Percentiles rank a stretch among this genome's conserved stretches.
These are phyloP conservation scores for Neurospora africana DNA, from an alignment of 495 filamentous ascomycete genomes.

Conservation along the genomic window DNA sequence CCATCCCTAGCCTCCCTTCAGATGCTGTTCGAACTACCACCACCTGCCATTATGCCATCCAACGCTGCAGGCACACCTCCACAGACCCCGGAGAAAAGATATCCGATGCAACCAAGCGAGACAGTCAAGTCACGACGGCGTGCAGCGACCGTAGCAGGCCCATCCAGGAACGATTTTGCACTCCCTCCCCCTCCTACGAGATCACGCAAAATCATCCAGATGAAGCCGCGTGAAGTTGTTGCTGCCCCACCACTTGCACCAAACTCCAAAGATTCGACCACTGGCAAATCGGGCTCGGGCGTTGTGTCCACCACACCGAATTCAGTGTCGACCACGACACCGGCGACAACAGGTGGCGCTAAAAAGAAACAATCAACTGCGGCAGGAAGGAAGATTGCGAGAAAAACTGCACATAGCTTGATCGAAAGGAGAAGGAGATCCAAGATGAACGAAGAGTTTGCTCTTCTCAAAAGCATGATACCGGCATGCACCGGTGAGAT, in stretches of 20 bases:
- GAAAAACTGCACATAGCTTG: conserved; percentile 92
- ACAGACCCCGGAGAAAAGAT: conserved; percentile 44
- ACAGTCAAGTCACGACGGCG: conserved; percentile 49
- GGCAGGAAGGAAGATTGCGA: conserved; percentile 80
- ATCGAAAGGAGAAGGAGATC: conserved; percentile 85
- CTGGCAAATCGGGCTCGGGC: neutral
- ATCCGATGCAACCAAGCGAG: conserved; percentile 41
- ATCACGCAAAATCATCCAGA: conserved; percentile 93
- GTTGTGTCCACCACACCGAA: conserved; percentile 4
- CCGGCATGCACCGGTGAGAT: conserved; percentile 89
- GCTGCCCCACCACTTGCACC: conserved; percentile 11
- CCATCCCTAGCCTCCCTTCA: conserved; percentile 41
- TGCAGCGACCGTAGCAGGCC: conserved; percentile 36
- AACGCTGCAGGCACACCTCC: conserved; percentile 23
- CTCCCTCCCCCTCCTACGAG: conserved; percentile 88
- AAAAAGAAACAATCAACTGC: conserved; percentile 67
- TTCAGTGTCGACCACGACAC: conserved; percentile 19
- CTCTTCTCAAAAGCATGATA: conserved; percentile 87
- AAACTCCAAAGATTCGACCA: conserved; percentile 4
- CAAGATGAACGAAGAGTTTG: conserved; percentile 99
- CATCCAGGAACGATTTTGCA: conserved; percentile 54
- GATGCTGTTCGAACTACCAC: conserved; percentile 65
- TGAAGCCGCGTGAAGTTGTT: conserved; percentile 59
- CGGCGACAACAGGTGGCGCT: conserved; percentile 27
- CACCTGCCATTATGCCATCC: conserved; percentile 54